Base-by-base conservation (phyloP, 768 basidiomycete species). In the Xerocomellus dryophilus region DNA sequence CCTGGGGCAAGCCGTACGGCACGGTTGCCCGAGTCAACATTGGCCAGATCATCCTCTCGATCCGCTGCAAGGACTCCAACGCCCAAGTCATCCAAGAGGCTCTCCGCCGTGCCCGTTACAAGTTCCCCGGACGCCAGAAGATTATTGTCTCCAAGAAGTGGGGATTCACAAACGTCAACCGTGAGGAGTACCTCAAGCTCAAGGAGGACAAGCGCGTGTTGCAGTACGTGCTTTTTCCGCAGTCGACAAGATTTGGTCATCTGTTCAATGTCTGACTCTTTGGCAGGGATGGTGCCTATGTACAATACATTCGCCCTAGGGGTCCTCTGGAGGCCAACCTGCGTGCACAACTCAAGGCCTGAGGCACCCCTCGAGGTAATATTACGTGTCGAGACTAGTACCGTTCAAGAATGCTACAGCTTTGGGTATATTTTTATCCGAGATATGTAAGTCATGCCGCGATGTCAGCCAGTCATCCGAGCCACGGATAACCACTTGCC, bases 51-150 rank as follows among this genome's bases (percentile, higher is more conserved):
- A 92, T 98, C 73, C 78, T 88, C 32, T 88, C 85, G 51, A 87
- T 98, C 74, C 90, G 95, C 46, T 90, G 85, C 81, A 95, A 94
- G 75, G 96, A 98, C 66, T 62, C 69, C 62, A 93, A 93, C 73
- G 83, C 87, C 38, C 73, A 85, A 27, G 91, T 98, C 66, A 89
- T 97, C 72, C 88, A 92, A 75, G 97, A 98, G 78, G 96, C 95
- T 50, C 87, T 98, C 61, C 91, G 95, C 65, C 94, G 95, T 65
- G 92, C 94, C 11, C 90, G 96, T 51, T 98, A 98, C 85, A 99
- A 98, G 85, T 96, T 94, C 88, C 91, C 93, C n/a, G 93, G 93
- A 53, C 85, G 93, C 68, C 93, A 96, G 80, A 96, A 96, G 84
- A 94, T 96, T 73, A 94, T 95, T 61, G 80, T 93, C 62, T 92